Base-by-base conservation (phyloP, 1,284 basidiomycete species). In the Ustanciosporium gigantosporum region DNA sequence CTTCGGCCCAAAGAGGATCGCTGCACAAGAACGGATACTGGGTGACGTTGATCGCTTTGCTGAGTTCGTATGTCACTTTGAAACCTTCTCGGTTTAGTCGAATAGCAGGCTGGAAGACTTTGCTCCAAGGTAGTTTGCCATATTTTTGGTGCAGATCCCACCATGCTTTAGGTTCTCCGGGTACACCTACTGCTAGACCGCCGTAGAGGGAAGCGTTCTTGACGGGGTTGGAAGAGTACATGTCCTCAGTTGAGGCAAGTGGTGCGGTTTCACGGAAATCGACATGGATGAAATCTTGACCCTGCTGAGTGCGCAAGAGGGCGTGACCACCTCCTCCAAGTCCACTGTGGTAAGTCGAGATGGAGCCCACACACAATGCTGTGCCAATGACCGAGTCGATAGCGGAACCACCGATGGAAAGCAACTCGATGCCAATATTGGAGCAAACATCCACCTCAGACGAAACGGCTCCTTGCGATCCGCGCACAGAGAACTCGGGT, bases 221-320 rank as follows among this genome's bases (percentile, higher is more conserved):
- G 56, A 65, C 38, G 22, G 70, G 31, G 44, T 55, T 36, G 32
- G 31, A 25, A 16, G 31, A 53, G 68, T 66, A 78, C 69, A 80
- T 79, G 11, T 77, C 77, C 46, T 75, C 70, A 42, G 79, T 78
- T 0, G 73, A 74, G 0, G 67, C 73, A 7, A 74, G 77, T 0
- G 80, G 80, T 62, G 74, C 71, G 4, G 72, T 77, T 68, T 81
- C 80, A 14, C 80, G 70, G 58, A 81, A 80, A 67, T 81, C 80
- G 25, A 81, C 74, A 24, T 74, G 73, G 21, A 76, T 64, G 46
- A 80, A 79, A 5, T 51, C 69, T 5, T 71, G 72, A 13, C 68
- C 46, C 34, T 45, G 41, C 36, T 52, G 46, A 2, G 47, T 53
- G 23, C 73, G 67, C 20, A 76, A 53, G 17, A 76, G 46, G n/a